These are phyloP conservation scores for Pneumocystis carinii DNA, from an alignment of 1,139 yeast genomes.

Conservation along the genomic window DNA sequence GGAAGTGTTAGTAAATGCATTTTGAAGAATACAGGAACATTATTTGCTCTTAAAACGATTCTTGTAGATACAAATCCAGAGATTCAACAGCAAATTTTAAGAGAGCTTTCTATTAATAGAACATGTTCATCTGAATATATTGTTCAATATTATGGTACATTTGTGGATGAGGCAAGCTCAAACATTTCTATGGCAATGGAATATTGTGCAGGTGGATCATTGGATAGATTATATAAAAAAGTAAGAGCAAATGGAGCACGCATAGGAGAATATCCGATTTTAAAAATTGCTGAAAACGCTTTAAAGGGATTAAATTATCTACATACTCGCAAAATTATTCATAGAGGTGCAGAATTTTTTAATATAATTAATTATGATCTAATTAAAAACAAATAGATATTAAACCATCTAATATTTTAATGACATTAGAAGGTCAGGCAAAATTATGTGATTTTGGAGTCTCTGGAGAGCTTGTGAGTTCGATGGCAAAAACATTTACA, in stretches of 20 bases:
- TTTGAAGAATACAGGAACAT: not conserved
- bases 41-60: conserved; percentile 32
- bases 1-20: conserved; percentile 7
- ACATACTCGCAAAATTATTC: conserved; percentile 77
- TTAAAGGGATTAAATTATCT: conserved; percentile 71
- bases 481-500: conserved; percentile 87
- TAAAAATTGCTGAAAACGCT: conserved; percentile 76
- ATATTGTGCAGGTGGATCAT: conserved; percentile 81
- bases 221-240: conserved; percentile 75
- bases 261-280: conserved; percentile 81
- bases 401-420: conserved; percentile 78
- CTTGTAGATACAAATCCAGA: conserved; percentile 76
- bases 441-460: conserved; percentile 98
- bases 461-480: conserved; percentile 88
- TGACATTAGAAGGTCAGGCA: conserved; percentile 63
- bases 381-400: conserved; percentile 23
- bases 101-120: conserved; percentile 80
- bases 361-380: not conserved
- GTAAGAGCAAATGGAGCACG: conserved; percentile 56
- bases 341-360: conserved; percentile 39
- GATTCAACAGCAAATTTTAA: conserved; percentile 60
- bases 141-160: conserved; percentile 85
- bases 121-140: conserved; percentile 70
- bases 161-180: conserved; percentile 57
- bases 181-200: conserved; percentile 90